Percentiles rank a stretch among this genome's conserved stretches.
Conservation (phyloP, 2,329 filamentous ascomycete species). For the Penicillium brasilianum region DNA sequence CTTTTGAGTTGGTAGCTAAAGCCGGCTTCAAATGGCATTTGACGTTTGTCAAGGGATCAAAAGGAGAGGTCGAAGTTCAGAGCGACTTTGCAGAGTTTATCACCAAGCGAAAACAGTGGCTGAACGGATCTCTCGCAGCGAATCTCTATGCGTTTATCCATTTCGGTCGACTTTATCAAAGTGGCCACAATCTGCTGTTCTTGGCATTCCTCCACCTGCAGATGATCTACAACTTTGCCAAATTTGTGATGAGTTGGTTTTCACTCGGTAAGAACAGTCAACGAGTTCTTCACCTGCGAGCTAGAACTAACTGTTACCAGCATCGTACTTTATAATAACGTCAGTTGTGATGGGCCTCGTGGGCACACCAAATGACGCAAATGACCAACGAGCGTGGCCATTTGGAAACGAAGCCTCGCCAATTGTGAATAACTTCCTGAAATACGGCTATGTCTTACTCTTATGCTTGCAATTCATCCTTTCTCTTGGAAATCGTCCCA, state of each 20-base stretch:
- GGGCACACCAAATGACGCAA: constrained; percentile 26
- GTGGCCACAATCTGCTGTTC: constrained; percentile 90
- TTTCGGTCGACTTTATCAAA: constrained; percentile 96
- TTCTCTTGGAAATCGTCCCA: constrained; percentile 91
- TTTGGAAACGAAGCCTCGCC: constrained; percentile 57
- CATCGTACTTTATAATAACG: constrained; percentile 32
- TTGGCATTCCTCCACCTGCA: constrained; percentile 98
- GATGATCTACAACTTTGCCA: constrained; percentile 87
- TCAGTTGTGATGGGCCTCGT: constrained; percentile 33
- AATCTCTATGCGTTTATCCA: constrained; percentile 96
- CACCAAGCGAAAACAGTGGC: constrained; percentile 92
- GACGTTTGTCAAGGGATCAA: constrained; percentile 96
- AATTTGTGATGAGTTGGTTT: constrained; percentile 90
- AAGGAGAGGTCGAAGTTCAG: constrained; percentile 98
- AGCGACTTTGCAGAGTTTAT: constrained; percentile 96
- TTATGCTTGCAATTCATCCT: constrained; percentile 93
- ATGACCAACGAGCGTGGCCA: constrained; percentile 29
- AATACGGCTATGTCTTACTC: constrained; percentile 89
- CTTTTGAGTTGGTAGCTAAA: constrained; percentile 97
- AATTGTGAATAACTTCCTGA: constrained; percentile 84
- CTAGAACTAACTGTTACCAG: constrained; percentile 9
- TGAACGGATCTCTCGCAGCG: constrained; percentile 97
- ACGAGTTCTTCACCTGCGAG: constrained; percentile 4
- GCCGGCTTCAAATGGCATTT: constrained; percentile 98
- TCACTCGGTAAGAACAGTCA: constrained; percentile 54